A percentile compares a stretch with the other conserved stretches of the same genome.
phyloP scores from a whole-genome alignment of 345 rosid species.

The Lenwebbia sp. region DNA sequence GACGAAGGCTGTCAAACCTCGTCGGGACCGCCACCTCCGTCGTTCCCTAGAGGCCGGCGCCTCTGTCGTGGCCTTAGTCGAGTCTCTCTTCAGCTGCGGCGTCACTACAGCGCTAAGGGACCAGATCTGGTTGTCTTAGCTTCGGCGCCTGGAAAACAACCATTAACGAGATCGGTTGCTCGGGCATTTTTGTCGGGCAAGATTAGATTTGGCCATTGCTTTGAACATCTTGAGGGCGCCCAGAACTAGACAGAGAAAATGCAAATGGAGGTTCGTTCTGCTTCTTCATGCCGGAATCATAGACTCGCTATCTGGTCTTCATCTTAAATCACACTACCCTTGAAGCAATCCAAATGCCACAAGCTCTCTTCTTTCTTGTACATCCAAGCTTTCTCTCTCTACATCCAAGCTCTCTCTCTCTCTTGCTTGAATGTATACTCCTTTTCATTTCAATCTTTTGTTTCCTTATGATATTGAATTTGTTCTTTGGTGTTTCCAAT shows the following conservation, averaged over 20 bases:
- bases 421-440: neutral
- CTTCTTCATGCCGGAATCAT: neutral
- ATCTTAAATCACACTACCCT: neutral
- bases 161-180: neutral
- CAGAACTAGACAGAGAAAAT: neutral
- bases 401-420: neutral
- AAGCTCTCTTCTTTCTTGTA: neutral
- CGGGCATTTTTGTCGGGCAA: neutral
- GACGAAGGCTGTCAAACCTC: neutral
- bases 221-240: neutral
- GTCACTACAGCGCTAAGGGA: neutral
- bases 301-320: neutral
- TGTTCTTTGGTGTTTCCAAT: neutral
- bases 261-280: neutral
- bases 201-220: neutral
- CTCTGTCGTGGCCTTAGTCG: too few species aligned
- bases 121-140: neutral
- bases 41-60: too few species aligned
- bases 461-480: neutral
- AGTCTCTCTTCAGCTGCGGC: too few species aligned
- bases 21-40: neutral
- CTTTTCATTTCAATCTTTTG: neutral
- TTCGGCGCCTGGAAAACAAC: neutral
- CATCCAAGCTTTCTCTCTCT: neutral
- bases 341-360: neutral